These are phyloP conservation scores for Aspergillus sp. DNA, from an alignment of 2,329 filamentous ascomycete species.

Conservation along the genomic window DNA sequence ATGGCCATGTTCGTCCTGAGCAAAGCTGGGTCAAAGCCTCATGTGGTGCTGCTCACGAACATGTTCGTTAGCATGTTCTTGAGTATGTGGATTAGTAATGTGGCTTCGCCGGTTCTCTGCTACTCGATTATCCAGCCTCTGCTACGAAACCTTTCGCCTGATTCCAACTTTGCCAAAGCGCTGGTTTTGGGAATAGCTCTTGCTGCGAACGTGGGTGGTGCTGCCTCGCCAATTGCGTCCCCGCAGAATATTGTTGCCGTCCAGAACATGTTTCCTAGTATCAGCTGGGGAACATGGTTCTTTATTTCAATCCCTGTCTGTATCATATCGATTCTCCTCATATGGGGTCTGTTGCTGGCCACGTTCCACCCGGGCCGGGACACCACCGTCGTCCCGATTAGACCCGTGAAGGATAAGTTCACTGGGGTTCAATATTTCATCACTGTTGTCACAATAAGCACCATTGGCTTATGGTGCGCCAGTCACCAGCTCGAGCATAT, in stretches of 20 bases:
- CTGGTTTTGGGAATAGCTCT: constrained; percentile 93
- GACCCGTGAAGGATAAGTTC: constrained; percentile 82
- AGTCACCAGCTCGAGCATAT: constrained; percentile 80
- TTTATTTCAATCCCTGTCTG: constrained; percentile 93
- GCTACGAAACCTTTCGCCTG: constrained; percentile 82
- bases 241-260: constrained; percentile 96
- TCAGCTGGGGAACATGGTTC: constrained; percentile 95
- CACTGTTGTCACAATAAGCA: constrained; percentile 71
- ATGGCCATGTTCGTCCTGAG: constrained; percentile 94
- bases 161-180: constrained; percentile 90
- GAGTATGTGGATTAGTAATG: constrained; percentile 99
- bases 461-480: constrained; percentile 88
- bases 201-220: constrained; percentile 91
- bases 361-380: constrained; percentile 82
- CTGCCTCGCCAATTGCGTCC: constrained; percentile 93
- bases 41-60: constrained; percentile 87
- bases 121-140: constrained; percentile 98
- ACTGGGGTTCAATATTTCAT: constrained; percentile 92
- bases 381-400: constrained; percentile 86
- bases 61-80: constrained; percentile 98
- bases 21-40: constrained; percentile 87
- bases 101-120: constrained; percentile 92
- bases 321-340: constrained; percentile 77
- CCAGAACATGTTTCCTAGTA: constrained; percentile 87
- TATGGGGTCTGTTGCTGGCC: constrained; percentile 80